Evolutionary conservation across 192 early-diverging fungal genomes (phyloP).

Genomic region (Radiomyces spectabilis): DNA sequence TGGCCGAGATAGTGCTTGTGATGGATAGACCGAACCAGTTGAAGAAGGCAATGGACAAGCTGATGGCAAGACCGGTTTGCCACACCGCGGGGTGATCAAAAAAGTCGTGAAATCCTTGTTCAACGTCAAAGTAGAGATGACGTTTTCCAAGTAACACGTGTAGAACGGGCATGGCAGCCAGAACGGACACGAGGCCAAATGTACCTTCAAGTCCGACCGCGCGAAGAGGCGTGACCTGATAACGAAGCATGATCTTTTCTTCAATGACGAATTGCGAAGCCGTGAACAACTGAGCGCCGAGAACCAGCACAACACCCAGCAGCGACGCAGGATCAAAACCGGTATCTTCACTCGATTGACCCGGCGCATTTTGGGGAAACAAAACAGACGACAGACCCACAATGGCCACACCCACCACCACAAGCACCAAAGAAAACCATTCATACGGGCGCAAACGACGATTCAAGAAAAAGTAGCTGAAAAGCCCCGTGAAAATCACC

Average conservation of each 20-base stretch:
- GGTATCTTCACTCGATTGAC: conserved; percentile 5
- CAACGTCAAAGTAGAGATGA: conserved; percentile 76
- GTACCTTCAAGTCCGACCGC: conserved; percentile 92
- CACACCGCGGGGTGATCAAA: conserved; percentile 52
- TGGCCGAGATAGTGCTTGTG: conserved; percentile 80
- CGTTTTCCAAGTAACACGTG: conserved; percentile 60
- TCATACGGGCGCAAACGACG: conserved; percentile 70
- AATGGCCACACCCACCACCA: conserved; percentile 81
- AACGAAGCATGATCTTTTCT: conserved; percentile 83
- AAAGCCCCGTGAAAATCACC: conserved; percentile 89
- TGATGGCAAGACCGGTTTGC: conserved; percentile 71
- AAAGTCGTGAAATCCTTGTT: conserved; percentile 66
- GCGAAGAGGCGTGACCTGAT: conserved; percentile 74
- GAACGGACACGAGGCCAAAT: conserved; percentile 74
- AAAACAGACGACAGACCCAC: conserved; percentile 67
- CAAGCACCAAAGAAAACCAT: conserved; percentile 75
- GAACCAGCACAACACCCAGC: conserved; percentile 76
- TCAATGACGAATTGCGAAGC: conserved; percentile 95
- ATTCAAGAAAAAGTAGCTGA: conserved; percentile 81
- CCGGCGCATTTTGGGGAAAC: conserved; percentile 17
- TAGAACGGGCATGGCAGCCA: conserved; percentile 65
- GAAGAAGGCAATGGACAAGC: conserved; percentile 90
- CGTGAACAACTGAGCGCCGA: conserved; percentile 89
- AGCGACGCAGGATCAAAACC: conserved; percentile 43
- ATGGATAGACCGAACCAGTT: conserved; percentile 94